Evolutionary conservation across 2,329 filamentous ascomycete genomes (phyloP), one percentile per base, ranked within the genome.

Genomic region (Pseudogymnoascus sp.): DNA sequence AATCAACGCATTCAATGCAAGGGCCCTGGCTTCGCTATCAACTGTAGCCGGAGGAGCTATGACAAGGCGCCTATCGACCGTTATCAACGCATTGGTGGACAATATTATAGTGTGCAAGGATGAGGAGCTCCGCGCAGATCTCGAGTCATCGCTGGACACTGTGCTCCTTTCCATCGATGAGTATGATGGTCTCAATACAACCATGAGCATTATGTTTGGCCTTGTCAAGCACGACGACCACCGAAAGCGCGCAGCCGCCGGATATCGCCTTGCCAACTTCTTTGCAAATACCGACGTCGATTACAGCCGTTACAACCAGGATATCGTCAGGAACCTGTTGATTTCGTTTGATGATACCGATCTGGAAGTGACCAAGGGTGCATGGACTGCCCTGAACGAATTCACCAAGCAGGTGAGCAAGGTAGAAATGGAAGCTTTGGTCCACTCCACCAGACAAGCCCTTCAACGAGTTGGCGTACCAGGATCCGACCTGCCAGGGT

Each of bases 371-470:
- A 89, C 97, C 71, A 96, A 96, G 79, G 84, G 91, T 49, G 87
- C 93, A 21, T 97, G 93, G 93, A 82, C 86, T 62, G 93, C 93
- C 5, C 83, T 99, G 64, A 91, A 80, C 69, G 90, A 90, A 64
- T 88, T 99, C 69, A 97, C 93, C 53, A 93, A 93, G 74, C 88
- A 87, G 69, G 83, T 99, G 66, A 88, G 88, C 73, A 99, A 99
- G 76, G 96, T 99, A 73, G 93, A 97, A 77, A 97, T 99, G 95
- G 96, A 99, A 73, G 87, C 89, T 0, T 82, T 99, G 53, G 92
- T 96, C 16, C 80, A 86, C 62, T 95, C 93, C 0, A 96, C 93
- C 1, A 83, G 93, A 64, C 90, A 96, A 75, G 88, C 90, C 1
- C 82, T 99, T 62, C 87, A 90, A 68, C 91, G 93, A 71, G 90